These are phyloP conservation scores for Fusarium ramigenum DNA, from an alignment of 2,329 filamentous ascomycete genomes.

Conservation along the genomic window DNA sequence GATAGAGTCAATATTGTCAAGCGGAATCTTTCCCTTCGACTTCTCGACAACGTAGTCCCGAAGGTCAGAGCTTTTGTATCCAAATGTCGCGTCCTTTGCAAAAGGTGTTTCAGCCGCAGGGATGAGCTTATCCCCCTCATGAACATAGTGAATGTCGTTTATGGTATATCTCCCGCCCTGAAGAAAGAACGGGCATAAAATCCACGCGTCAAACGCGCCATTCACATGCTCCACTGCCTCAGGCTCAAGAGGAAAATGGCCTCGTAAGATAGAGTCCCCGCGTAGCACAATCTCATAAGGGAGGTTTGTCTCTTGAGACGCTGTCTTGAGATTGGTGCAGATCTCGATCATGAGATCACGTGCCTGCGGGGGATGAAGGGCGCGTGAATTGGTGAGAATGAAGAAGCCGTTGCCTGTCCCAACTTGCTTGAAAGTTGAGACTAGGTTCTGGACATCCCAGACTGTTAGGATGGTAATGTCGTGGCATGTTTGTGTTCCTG, in stretches of 20 bases:
- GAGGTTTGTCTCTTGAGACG: slow-evolving; percentile 50
- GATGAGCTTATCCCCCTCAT: slow-evolving; percentile 53
- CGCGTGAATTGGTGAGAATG: slow-evolving; percentile 48
- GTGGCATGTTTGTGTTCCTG: slow-evolving; percentile 15
- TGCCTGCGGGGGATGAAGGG: slow-evolving; percentile 60
- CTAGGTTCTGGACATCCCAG: background rate
- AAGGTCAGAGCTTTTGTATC: slow-evolving; percentile 62
- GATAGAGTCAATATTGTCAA: slow-evolving; percentile 54
- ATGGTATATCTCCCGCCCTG: slow-evolving; percentile 68
- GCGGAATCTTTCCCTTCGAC: slow-evolving; percentile 52
- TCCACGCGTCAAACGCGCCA: slow-evolving; percentile 60
- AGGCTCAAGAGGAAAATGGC: slow-evolving; percentile 65
- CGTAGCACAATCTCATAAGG: slow-evolving; percentile 65
- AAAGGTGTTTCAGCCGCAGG: slow-evolving; percentile 64
- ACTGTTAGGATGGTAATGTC: slow-evolving; percentile 4
- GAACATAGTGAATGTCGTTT: slow-evolving; percentile 66
- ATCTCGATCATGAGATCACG: slow-evolving; percentile 59
- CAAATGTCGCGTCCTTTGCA: slow-evolving; percentile 66
- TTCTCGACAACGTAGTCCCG: slow-evolving; percentile 63
- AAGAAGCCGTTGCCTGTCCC: slow-evolving; percentile 8
- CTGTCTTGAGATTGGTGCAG: slow-evolving; percentile 58
- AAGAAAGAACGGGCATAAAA: slow-evolving; percentile 67
- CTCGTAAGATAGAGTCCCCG: slow-evolving; percentile 65
- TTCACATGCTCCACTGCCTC: slow-evolving; percentile 61
- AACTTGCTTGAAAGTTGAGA: background rate